Conservation (phyloP, 2,329 filamentous ascomycete species). For the Fusarium globosum region DNA sequence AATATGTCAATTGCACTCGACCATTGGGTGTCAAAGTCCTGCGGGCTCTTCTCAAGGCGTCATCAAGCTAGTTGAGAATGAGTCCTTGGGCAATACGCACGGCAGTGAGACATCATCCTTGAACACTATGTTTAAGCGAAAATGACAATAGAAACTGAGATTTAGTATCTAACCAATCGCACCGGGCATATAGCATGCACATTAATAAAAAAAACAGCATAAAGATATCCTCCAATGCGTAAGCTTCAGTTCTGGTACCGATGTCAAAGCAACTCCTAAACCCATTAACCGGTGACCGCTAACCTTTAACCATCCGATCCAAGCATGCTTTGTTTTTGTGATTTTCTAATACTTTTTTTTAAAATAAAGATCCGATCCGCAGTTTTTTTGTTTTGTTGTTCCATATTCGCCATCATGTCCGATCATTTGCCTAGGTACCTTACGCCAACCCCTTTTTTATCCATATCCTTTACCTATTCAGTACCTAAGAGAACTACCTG, state of each 20-base stretch:
- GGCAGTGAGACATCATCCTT: neutral
- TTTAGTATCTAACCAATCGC: neutral
- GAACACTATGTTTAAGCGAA: neutral
- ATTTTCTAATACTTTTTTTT: neutral
- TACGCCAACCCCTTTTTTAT: neutral
- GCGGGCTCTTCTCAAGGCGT: constrained; percentile 69
- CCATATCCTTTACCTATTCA: neutral
- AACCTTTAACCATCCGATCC: neutral
- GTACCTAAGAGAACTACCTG: constrained; percentile 4
- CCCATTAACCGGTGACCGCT: constrained; percentile 11
- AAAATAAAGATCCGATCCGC: neutral
- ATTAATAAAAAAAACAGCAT: neutral
- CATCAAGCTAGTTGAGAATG: constrained; percentile 63
- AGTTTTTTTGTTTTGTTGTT: constrained; percentile 16
- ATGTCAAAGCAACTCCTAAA: constrained; percentile 23
- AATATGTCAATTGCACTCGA: constrained; percentile 78
- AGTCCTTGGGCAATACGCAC: neutral
- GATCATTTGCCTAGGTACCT: neutral
- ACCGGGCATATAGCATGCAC: neutral
- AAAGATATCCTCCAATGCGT: neutral
- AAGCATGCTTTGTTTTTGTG: neutral
- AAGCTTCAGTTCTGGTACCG: constrained; percentile 7
- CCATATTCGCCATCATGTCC: constrained; percentile 23
- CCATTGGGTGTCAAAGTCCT: constrained; percentile 50
- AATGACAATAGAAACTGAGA: neutral